These are phyloP conservation scores for Cladosporium oxysporum DNA, from an alignment of 2,329 filamentous ascomycete species.

Conservation along the genomic window DNA sequence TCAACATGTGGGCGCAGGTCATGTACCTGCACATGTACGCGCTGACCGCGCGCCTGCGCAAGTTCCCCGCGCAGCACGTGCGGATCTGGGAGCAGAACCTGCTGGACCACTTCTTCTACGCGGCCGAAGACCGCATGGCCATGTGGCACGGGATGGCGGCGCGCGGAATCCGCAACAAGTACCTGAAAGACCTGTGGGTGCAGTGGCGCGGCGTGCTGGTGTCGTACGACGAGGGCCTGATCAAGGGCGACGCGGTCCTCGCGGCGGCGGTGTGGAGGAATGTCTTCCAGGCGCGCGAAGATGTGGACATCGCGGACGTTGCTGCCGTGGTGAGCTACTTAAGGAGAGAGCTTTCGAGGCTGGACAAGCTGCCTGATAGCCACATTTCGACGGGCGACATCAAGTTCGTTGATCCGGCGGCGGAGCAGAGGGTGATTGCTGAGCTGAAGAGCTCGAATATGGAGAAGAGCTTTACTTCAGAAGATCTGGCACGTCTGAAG, in stretches of 20 bases:
- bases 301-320: conserved; percentile 62
- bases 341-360: conserved; percentile 55
- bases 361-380: conserved; percentile 57
- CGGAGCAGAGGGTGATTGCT: conserved; percentile 39
- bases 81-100: conserved; percentile 84
- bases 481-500: conserved; percentile 28
- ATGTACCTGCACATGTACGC: conserved; percentile 97
- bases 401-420: conserved; percentile 51
- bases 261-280: conserved; percentile 91
- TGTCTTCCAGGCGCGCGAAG: conserved; percentile 73
- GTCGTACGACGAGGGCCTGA: conserved; percentile 80
- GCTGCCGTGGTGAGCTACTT: conserved; percentile 66
- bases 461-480: conserved; percentile 24
- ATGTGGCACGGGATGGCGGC: conserved; percentile 69
- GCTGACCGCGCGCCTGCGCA: conserved; percentile 77
- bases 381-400: conserved; percentile 51
- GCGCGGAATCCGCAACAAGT: conserved; percentile 58
- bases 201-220: conserved; percentile 88
- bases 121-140: conserved; percentile 81
- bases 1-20: conserved; percentile 93
- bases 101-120: conserved; percentile 92
- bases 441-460: conserved; percentile 30
- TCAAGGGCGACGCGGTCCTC: conserved; percentile 74
- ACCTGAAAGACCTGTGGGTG: conserved; percentile 83
- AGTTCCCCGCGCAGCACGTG: conserved; percentile 69